Percentiles rank a stretch among this genome's conserved stretches.
These are phyloP conservation scores for Fraxinus xanthoxyloides DNA, from an alignment of 305 asterid species.

Conservation along the genomic window DNA sequence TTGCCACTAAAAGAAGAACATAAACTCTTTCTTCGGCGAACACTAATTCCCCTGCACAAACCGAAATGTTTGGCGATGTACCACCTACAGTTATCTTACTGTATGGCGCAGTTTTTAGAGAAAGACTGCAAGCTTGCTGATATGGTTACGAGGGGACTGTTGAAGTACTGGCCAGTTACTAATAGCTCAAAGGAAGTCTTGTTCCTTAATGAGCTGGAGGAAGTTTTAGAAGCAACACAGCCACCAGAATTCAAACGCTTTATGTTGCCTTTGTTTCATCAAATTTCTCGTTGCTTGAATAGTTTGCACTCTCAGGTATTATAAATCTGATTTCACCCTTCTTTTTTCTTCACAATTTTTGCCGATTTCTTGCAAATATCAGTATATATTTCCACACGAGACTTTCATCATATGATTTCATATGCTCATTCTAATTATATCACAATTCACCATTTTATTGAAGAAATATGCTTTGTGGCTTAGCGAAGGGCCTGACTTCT, in stretches of 20 bases:
- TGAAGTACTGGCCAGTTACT: slow-evolving; percentile 28
- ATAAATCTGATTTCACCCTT: not conserved
- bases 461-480: not conserved
- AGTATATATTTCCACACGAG: not conserved
- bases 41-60: slow-evolving; percentile 24
- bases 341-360: not conserved
- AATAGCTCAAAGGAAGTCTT: slow-evolving; percentile 24
- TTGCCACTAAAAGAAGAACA: slow-evolving; percentile 25
- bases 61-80: slow-evolving; percentile 27
- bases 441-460: not conserved
- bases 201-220: slow-evolving; percentile 25
- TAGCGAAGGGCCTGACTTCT: not conserved
- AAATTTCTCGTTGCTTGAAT: slow-evolving; percentile 20
- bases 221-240: slow-evolving; percentile 21
- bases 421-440: not conserved
- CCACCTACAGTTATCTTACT: slow-evolving; percentile 21
- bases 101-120: slow-evolving; percentile 21
- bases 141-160: slow-evolving; percentile 19
- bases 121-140: slow-evolving; percentile 25
- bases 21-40: slow-evolving; percentile 17
- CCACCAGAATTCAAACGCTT: slow-evolving; percentile 19
- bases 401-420: not conserved
- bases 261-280: slow-evolving; percentile 25
- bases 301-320: slow-evolving; percentile 26
- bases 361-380: not conserved